Base-by-base conservation (phyloP, 129 eudicot genomes). In the Helichrysum umbraculigerum region DNA sequence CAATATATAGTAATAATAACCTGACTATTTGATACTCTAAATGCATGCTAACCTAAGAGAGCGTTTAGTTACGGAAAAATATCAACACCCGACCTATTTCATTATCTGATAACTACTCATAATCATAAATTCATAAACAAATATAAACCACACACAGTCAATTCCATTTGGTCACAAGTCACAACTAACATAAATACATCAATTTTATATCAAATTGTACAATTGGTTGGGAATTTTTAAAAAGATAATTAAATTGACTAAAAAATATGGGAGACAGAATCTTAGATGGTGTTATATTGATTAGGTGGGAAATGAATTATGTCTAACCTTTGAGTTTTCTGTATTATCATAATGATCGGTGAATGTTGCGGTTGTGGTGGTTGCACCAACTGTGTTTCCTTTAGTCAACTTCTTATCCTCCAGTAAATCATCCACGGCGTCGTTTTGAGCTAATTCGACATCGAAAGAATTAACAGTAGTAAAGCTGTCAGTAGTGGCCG, bases 321-420 rank as follows among this genome's bases (percentile, higher is more conserved):
- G 54, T 22, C 85, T 84, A 16, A 88, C 93, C 93, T 86, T 79
- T 64, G 78, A 78, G 39, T 78, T 76, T 61, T 59, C 79, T 44
- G 61, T 76, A 29, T 79, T 21, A 66, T 60, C 84, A 58, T 73
- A 69, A 61, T 68, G 70, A 79, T 82, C 78, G 51, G 54, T 47
- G 14, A 41, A 3, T 47, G 54, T 14, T 47, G 54, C n/a, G 5
- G 54, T 12, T 14, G n/a, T 47, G 54, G 54, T 47, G 54, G 85
- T 74, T 77, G 70, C 77, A 73, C 78, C 90, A 22, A 81, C 83
- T 73, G 56, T 66, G 2, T 81, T 75, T 74, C 76, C 77, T 25
- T 69, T 47, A 11, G 16, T 83, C 70, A 7, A 16, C 41, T 70
- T 14, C 54, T 14, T 29, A 12, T 68, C 54, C 77, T 17, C 84